Percentiles rank a stretch among this genome's conserved stretches.
phyloP scores from a whole-genome alignment of 2,329 filamentous ascomycete genomes.

The Aspergillus jensenii region DNA sequence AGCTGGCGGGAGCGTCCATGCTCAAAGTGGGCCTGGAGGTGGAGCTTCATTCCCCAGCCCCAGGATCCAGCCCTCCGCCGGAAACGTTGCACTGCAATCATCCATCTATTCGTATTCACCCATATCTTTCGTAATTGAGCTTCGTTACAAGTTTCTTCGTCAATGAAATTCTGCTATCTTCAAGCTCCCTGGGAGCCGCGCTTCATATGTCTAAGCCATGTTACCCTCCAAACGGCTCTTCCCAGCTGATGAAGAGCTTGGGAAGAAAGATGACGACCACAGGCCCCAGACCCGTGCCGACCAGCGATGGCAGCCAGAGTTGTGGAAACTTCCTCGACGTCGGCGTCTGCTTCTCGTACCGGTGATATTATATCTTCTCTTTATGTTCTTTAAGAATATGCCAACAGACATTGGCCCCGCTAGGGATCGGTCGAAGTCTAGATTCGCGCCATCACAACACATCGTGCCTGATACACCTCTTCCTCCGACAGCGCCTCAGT shows the following conservation, averaged over 20 bases:
- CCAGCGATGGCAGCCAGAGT: constrained; percentile 31
- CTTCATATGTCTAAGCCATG: constrained; percentile 32
- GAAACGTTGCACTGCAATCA: background rate
- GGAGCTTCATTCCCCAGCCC: background rate
- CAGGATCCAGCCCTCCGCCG: background rate
- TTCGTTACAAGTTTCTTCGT: background rate
- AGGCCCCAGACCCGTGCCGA: constrained; percentile 34
- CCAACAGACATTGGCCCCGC: constrained; percentile 50
- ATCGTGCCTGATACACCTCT: background rate
- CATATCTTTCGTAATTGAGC: background rate
- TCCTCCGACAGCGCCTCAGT: constrained; percentile 7
- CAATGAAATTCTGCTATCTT: constrained; percentile 11
- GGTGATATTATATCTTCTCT: constrained; percentile 54
- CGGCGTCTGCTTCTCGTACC: constrained; percentile 54
- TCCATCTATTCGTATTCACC: background rate
- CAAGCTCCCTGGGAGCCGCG: constrained; percentile 25
- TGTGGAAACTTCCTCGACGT: constrained; percentile 36
- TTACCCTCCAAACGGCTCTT: constrained; percentile 43
- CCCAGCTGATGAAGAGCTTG: constrained; percentile 60
- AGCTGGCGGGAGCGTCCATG: background rate
- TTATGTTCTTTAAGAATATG: constrained; percentile 65
- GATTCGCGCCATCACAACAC: constrained; percentile 3
- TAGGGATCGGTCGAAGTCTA: constrained; percentile 26
- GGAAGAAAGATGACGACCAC: constrained; percentile 66
- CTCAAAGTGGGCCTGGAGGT: background rate